Evolutionary conservation across 2,329 filamentous ascomycete species (phyloP).

Genomic region (Aureobasidium sp.): DNA sequence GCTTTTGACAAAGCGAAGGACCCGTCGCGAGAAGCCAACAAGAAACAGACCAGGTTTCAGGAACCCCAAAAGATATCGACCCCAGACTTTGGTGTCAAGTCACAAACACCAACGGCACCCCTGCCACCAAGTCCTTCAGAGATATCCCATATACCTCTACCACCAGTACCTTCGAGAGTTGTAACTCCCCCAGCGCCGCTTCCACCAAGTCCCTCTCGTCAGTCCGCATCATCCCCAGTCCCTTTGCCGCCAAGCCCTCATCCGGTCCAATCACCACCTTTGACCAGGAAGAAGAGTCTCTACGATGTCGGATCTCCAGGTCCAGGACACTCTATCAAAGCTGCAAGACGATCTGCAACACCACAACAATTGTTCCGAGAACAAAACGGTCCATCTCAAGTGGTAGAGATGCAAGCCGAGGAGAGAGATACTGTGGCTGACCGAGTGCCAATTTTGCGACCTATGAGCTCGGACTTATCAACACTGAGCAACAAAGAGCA

Average conservation of each 20-base stretch:
- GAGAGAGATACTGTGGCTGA: neutral
- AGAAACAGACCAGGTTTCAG: neutral
- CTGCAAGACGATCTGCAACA: constrained; percentile 27
- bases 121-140: neutral
- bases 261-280: neutral
- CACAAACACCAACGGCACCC: neutral
- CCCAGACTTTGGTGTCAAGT: neutral
- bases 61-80: neutral
- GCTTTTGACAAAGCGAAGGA: neutral
- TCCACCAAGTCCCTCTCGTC: neutral
- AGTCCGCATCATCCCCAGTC: neutral
- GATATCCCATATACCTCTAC: neutral
- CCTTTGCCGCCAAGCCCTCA: neutral
- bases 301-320: constrained; percentile 29
- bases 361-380: constrained; percentile 30
- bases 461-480: constrained; percentile 27
- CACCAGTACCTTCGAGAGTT: neutral
- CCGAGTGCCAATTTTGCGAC: neutral
- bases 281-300: constrained; percentile 20
- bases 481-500: constrained; percentile 29
- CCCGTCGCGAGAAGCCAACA: too few relatives aligned
- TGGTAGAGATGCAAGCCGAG: neutral
- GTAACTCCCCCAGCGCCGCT: neutral
- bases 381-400: neutral
- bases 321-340: constrained; percentile 32